Conservation (phyloP, 1,284 basidiomycete species). For the Tetrapyrgos nigripes region DNA sequence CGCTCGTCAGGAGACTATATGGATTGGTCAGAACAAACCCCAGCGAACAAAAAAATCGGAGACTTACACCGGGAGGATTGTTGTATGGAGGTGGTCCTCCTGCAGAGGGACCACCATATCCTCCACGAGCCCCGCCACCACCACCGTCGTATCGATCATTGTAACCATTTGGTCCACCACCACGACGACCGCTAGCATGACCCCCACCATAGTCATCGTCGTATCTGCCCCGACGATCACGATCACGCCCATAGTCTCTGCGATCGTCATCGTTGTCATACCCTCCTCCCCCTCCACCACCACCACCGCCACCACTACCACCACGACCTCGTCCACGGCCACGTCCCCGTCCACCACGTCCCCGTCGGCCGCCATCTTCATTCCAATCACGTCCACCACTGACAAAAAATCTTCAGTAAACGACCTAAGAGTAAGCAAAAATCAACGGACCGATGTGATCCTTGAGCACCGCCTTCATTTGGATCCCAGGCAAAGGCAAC, state of each 20-base stretch:
- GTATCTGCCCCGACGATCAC: constrained; percentile 40
- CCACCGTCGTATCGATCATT: constrained; percentile 41
- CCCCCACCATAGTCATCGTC: constrained; percentile 51
- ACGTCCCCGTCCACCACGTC: constrained; percentile 36
- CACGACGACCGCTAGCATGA: constrained; percentile 36
- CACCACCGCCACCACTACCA: constrained; percentile 46
- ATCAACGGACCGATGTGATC: constrained; percentile 38
- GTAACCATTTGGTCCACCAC: constrained; percentile 37
- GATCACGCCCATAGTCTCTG: constrained; percentile 51
- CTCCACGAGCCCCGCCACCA: constrained; percentile 29
- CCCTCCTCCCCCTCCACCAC: constrained; percentile 41
- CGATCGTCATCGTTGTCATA: constrained; percentile 49
- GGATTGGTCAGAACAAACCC: background rate
- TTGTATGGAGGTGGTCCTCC: constrained; percentile 15
- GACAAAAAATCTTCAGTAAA: constrained; percentile 28
- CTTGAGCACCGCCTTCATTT: constrained; percentile 45
- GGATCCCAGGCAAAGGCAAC: constrained; percentile 89
- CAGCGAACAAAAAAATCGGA: constrained; percentile 3
- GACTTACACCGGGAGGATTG: constrained; percentile 10
- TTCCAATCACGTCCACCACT: constrained; percentile 49
- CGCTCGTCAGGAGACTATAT: constrained; percentile 64
- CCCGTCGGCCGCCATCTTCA: constrained; percentile 48
- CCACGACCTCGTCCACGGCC: constrained; percentile 48
- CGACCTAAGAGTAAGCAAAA: constrained; percentile 6
- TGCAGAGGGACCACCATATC: constrained; percentile 19